Evolutionary conservation across 2,329 filamentous ascomycete genomes (phyloP).

Genomic region (Sporothrix curviconia): DNA sequence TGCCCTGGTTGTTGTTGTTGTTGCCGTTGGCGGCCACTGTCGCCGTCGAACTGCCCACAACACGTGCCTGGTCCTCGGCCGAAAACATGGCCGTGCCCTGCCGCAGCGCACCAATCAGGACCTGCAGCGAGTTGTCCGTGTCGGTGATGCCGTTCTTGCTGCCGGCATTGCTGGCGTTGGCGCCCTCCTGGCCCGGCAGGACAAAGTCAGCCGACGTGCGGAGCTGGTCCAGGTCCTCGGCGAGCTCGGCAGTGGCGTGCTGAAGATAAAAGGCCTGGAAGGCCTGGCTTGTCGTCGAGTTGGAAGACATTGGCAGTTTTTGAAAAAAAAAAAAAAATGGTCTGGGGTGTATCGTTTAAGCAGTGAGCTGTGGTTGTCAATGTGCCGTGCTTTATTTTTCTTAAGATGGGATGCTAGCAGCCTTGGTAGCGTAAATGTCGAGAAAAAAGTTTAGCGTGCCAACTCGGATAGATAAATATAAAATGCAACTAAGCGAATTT

Average conservation of each 20-base stretch:
- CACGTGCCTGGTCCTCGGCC: conserved; percentile 35
- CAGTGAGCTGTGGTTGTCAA: too few species aligned
- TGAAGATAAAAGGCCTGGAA: conserved; percentile 58
- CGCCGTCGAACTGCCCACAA: conserved; percentile 18
- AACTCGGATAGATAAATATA: background rate
- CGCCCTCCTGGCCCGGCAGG: conserved; percentile 47
- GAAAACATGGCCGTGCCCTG: conserved; percentile 60
- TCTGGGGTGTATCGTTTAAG: too few species aligned
- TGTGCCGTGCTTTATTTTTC: too few species aligned
- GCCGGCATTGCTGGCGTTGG: background rate
- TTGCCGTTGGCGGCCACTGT: background rate
- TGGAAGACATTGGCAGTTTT: background rate
- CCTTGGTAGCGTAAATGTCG: background rate
- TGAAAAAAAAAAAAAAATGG: background rate
- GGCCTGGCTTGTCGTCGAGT: background rate
- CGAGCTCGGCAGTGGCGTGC: conserved; percentile 61
- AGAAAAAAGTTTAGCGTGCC: background rate
- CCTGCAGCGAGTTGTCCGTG: conserved; percentile 37
- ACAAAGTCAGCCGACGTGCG: conserved; percentile 65
- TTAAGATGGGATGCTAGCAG: too few species aligned
- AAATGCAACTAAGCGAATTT: background rate
- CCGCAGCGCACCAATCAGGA: conserved; percentile 61
- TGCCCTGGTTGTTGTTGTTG: background rate
- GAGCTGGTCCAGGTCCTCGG: conserved; percentile 66
- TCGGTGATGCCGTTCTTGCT: conserved; percentile 26